phyloP scores from a whole-genome alignment of 352 stramenopile genomes.

The Pythium sukuiense region DNA sequence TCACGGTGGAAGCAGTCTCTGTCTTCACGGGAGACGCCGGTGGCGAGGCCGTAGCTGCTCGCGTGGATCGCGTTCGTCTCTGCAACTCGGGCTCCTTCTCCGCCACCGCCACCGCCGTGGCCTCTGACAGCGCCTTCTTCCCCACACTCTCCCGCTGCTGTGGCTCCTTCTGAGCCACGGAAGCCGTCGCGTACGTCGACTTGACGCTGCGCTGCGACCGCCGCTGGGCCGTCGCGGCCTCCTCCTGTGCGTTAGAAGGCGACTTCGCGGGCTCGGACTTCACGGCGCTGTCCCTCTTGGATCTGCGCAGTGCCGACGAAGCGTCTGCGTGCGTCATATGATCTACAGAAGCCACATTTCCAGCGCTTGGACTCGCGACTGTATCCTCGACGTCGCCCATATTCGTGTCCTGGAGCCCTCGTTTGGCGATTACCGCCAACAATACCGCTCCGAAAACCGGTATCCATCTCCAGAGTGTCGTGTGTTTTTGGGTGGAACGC shows the following conservation, averaged over 20 bases:
- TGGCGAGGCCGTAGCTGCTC: slow-evolving; percentile 2
- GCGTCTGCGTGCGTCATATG: background rate
- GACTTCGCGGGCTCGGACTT: slow-evolving; percentile 24
- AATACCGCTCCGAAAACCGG: background rate
- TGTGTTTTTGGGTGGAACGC: slow-evolving; percentile 7
- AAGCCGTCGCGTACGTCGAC: slow-evolving; percentile 26
- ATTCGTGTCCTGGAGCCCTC: background rate
- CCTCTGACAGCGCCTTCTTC: background rate
- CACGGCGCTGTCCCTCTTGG: slow-evolving; percentile 37
- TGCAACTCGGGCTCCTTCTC: background rate
- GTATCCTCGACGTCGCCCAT: slow-evolving; percentile 1
- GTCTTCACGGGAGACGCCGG: slow-evolving; percentile 6
- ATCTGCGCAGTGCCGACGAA: slow-evolving; percentile 28
- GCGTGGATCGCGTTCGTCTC: slow-evolving; percentile 3
- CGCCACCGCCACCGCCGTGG: background rate
- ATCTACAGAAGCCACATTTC: background rate
- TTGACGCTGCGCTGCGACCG: slow-evolving; percentile 34
- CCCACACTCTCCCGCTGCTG: background rate
- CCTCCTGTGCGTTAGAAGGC: slow-evolving; percentile 13
- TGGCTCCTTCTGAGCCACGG: slow-evolving; percentile 12
- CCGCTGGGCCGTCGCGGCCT: slow-evolving; percentile 5
- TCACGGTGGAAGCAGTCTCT: background rate
- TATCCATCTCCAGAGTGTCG: background rate
- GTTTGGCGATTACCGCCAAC: background rate
- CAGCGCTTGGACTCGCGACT: background rate